A percentile compares a stretch with the other conserved stretches of the same genome.
Conservation (phyloP, 352 stramenopile species). For the Bremia lactucae region DNA sequence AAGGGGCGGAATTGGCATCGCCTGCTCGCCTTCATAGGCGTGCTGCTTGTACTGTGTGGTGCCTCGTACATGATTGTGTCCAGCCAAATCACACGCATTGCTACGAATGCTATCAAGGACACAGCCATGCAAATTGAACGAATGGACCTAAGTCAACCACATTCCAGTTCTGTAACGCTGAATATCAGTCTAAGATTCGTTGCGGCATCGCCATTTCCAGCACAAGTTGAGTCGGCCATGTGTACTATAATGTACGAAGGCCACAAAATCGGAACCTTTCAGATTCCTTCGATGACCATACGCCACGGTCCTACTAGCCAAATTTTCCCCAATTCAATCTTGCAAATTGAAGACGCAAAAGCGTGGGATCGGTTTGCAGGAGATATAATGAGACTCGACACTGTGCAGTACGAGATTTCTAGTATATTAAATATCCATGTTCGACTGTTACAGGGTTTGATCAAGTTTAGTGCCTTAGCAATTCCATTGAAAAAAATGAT, state of each 20-base stretch:
- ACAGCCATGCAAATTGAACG: constrained; percentile 44
- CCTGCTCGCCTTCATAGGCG: constrained; percentile 5
- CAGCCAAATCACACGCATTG: constrained; percentile 46
- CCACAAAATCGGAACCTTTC: constrained; percentile 33
- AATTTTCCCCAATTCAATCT: constrained; percentile 34
- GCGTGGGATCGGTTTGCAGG: constrained; percentile 55
- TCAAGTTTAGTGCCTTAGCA: constrained; percentile 34
- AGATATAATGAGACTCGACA: constrained; percentile 42
- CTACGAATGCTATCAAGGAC: constrained; percentile 40
- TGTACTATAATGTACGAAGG: constrained; percentile 43
- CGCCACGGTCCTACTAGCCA: constrained; percentile 36
- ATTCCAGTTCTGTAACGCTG: constrained; percentile 23
- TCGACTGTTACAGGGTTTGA: constrained; percentile 33
- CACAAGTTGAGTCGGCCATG: constrained; percentile 28
- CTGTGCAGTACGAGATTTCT: constrained; percentile 41
- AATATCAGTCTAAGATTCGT: constrained; percentile 38
- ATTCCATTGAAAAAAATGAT: constrained; percentile 47
- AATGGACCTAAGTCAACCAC: constrained; percentile 49
- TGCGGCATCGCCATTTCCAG: constrained; percentile 42
- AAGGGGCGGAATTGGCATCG: constrained; percentile 21
- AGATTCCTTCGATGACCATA: constrained; percentile 38
- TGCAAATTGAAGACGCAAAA: constrained; percentile 43
- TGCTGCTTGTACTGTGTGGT: constrained; percentile 17
- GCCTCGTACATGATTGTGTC: constrained; percentile 31
- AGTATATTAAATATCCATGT: constrained; percentile 43